Evolutionary conservation across 2,329 filamentous ascomycete species (phyloP).

Genomic region (Helotiales sp.): DNA sequence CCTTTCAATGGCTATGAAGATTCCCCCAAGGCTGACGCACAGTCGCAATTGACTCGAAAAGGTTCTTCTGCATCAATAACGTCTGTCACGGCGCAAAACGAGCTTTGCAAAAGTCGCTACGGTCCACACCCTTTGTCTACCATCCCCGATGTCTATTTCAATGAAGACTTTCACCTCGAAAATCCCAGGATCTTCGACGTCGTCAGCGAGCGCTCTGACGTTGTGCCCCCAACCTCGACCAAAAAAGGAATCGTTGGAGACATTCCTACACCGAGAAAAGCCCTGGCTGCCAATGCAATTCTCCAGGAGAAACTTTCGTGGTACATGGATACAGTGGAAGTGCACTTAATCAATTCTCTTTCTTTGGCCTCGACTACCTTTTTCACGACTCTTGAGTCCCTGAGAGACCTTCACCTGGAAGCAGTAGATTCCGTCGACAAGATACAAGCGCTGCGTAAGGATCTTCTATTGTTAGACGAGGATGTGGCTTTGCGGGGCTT

Average conservation of each 20-base stretch:
- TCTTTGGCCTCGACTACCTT: slow-evolving; percentile 95
- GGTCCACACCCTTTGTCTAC: slow-evolving; percentile 61
- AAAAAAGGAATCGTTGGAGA: slow-evolving; percentile 58
- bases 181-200: slow-evolving; percentile 96
- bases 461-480: slow-evolving; percentile 77
- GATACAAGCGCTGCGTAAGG: slow-evolving; percentile 78
- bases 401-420: slow-evolving; percentile 89
- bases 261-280: slow-evolving; percentile 69
- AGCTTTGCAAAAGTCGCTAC: not conserved
- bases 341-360: slow-evolving; percentile 94
- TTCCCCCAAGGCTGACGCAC: not conserved
- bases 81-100: not conserved
- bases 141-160: slow-evolving; percentile 91
- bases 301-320: slow-evolving; percentile 97
- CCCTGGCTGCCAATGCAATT: slow-evolving; percentile 93
- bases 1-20: not conserved
- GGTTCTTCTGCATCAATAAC: no score
- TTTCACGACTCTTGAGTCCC: slow-evolving; percentile 87
- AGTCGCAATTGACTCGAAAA: no score
- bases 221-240: slow-evolving; percentile 70
- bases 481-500: slow-evolving; percentile 86
- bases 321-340: slow-evolving; percentile 99
- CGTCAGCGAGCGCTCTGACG: slow-evolving; percentile 92
- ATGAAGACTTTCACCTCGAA: slow-evolving; percentile 91
- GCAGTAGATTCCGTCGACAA: slow-evolving; percentile 86